Evolutionary conservation across 768 basidiomycete genomes (phyloP).

Genomic region (Amanita pallidorosea): DNA sequence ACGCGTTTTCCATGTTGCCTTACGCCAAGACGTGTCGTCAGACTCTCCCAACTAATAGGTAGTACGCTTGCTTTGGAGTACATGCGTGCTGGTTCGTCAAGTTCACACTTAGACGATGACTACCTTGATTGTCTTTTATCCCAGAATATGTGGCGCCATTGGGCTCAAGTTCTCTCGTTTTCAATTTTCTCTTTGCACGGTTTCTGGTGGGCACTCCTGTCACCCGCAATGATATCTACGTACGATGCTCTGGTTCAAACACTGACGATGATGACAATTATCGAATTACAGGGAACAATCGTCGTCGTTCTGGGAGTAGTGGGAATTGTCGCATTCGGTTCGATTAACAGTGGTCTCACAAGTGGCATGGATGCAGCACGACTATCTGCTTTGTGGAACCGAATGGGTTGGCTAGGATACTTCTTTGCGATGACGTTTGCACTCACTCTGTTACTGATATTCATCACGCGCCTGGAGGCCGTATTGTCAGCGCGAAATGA

Average conservation of each 20-base stretch:
- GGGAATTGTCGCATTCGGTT: conserved; percentile 82
- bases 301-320: conserved; percentile 77
- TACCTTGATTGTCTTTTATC: conserved; percentile 3
- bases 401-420: conserved; percentile 84
- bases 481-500: conserved; percentile 65
- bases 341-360: conserved; percentile 71
- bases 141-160: conserved; percentile 93
- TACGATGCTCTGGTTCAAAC: conserved; percentile 21
- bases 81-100: conserved; percentile 66
- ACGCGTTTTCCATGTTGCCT: neutral
- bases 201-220: conserved; percentile 83
- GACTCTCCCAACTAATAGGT: conserved; percentile 78
- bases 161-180: conserved; percentile 87
- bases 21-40: conserved; percentile 15
- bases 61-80: conserved; percentile 82
- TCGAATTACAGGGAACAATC: conserved; percentile 55
- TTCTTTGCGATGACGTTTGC: conserved; percentile 73
- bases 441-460: conserved; percentile 54
- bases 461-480: conserved; percentile 62
- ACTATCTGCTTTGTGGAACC: conserved; percentile 76
- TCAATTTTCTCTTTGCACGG: conserved; percentile 93
- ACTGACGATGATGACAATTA: neutral
- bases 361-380: conserved; percentile 63
- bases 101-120: neutral
- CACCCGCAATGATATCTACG: conserved; percentile 74